Percentiles rank a stretch among this genome's conserved stretches.
Evolutionary conservation across 2,329 filamentous ascomycete genomes (phyloP).

Genomic region (Monosporascus sp.): DNA sequence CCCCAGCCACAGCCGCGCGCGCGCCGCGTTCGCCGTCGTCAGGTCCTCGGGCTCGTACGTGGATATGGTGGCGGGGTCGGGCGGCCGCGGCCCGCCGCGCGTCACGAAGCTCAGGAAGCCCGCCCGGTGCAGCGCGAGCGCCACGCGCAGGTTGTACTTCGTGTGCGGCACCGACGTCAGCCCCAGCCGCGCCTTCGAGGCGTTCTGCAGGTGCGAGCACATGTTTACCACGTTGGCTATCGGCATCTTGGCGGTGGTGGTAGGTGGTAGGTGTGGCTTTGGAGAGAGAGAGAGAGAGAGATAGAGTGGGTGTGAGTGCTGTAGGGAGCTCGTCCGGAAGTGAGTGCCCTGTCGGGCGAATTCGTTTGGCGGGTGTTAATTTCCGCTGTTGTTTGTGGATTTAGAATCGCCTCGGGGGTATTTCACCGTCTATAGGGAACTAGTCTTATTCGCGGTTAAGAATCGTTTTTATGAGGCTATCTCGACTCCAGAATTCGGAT

Average conservation of each 20-base stretch:
- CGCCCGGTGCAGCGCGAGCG: constrained; percentile 72
- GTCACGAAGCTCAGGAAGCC: constrained; percentile 79
- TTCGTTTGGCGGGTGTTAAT: background rate
- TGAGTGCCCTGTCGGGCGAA: background rate
- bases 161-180: constrained; percentile 77
- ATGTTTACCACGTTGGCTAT: constrained; percentile 71
- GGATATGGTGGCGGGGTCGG: constrained; percentile 39
- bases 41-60: constrained; percentile 49
- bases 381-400: no score
- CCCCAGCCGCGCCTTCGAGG: constrained; percentile 73
- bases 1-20: constrained; percentile 76
- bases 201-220: constrained; percentile 90
- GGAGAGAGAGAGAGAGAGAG: background rate
- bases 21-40: constrained; percentile 66
- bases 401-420: no score
- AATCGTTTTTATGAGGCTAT: no score
- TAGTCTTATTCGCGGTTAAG: no score
- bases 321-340: background rate
- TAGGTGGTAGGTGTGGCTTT: background rate
- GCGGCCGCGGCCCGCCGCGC: constrained; percentile 56
- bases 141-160: constrained; percentile 72
- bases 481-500: no score
- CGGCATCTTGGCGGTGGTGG: constrained; percentile 46
- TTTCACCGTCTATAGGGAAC: no score
- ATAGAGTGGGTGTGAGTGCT: background rate